phyloP scores from a whole-genome alignment of 1,284 basidiomycete genomes.

The Cutaneotrichosporon sp. region DNA sequence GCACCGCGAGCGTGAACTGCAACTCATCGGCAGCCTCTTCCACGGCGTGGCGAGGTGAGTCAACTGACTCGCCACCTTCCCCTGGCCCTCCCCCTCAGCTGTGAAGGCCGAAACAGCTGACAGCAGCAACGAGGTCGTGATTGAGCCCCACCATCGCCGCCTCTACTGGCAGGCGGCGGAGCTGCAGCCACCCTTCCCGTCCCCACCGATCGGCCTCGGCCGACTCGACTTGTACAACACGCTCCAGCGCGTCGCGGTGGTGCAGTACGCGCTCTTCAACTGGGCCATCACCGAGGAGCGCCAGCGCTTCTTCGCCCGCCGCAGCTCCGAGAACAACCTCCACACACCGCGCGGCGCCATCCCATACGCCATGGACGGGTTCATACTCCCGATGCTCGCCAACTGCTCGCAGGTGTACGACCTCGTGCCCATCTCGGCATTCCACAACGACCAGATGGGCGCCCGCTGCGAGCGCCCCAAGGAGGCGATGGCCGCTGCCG shows the following conservation, averaged over 20 bases:
- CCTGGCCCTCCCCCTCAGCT: neutral
- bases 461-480: conserved; percentile 16
- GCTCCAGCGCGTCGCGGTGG: conserved; percentile 12
- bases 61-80: neutral
- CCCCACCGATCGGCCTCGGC: conserved; percentile 8
- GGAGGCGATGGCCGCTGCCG: conserved; percentile 11
- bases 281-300: conserved; percentile 7
- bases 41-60: neutral
- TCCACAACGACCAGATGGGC: conserved; percentile 8
- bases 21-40: neutral
- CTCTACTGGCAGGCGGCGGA: conserved; percentile 9
- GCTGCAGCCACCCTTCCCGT: neutral
- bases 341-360: neutral
- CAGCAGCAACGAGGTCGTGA: neutral
- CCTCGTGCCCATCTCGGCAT: conserved; percentile 10
- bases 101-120: neutral
- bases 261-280: conserved; percentile 18
- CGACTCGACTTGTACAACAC: neutral
- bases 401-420: conserved; percentile 13
- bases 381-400: conserved; percentile 7
- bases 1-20: neutral
- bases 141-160: neutral
- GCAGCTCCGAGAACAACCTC: conserved; percentile 7
- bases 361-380: neutral
- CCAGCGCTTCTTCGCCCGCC: conserved; percentile 12